phyloP scores from a whole-genome alignment of 768 basidiomycete species.

The Phlebiopsis flavidoalba region DNA sequence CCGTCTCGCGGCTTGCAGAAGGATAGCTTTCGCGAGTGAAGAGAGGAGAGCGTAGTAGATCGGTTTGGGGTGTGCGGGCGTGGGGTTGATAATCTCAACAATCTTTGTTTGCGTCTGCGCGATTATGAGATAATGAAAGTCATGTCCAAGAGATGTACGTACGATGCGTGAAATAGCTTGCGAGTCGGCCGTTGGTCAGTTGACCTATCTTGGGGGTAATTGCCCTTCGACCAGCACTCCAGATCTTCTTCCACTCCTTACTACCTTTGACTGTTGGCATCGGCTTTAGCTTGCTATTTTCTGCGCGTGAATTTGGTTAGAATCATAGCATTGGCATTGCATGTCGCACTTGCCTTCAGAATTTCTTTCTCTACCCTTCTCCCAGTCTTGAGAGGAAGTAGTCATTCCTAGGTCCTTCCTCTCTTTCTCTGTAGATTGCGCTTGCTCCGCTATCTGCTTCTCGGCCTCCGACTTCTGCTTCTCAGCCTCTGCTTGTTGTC shows the following conservation, averaged over 20 bases:
- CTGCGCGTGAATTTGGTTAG: slow-evolving; percentile 29
- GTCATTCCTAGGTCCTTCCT: slow-evolving; percentile 45
- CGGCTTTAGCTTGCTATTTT: slow-evolving; percentile 56
- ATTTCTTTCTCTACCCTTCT: slow-evolving; percentile 41
- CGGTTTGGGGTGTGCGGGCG: slow-evolving; percentile 22
- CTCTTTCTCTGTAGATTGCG: slow-evolving; percentile 30
- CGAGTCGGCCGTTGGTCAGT: slow-evolving; percentile 68
- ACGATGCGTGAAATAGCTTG: slow-evolving; percentile 61
- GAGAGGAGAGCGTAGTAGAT: slow-evolving; percentile 77
- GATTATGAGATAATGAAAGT: slow-evolving; percentile 14
- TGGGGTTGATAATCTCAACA: slow-evolving; percentile 34
- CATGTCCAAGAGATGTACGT: slow-evolving; percentile 24
- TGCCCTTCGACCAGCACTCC: slow-evolving; percentile 65
- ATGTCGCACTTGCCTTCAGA: slow-evolving; percentile 40
- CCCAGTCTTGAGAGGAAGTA: slow-evolving; percentile 62
- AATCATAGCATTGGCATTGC: not conserved
- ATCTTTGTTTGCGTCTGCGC: slow-evolving; percentile 35
- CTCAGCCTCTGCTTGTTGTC: slow-evolving; percentile 26
- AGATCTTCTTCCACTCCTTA: slow-evolving; percentile 48
- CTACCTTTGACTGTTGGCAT: slow-evolving; percentile 62
- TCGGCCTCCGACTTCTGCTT: slow-evolving; percentile 30
- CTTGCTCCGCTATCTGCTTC: slow-evolving; percentile 29
- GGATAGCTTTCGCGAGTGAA: slow-evolving; percentile 82
- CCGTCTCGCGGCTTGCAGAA: slow-evolving; percentile 91
- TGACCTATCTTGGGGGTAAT: slow-evolving; percentile 89